Conservation (phyloP, 148 eudicot species). For the Polygonum aviculare region DNA sequence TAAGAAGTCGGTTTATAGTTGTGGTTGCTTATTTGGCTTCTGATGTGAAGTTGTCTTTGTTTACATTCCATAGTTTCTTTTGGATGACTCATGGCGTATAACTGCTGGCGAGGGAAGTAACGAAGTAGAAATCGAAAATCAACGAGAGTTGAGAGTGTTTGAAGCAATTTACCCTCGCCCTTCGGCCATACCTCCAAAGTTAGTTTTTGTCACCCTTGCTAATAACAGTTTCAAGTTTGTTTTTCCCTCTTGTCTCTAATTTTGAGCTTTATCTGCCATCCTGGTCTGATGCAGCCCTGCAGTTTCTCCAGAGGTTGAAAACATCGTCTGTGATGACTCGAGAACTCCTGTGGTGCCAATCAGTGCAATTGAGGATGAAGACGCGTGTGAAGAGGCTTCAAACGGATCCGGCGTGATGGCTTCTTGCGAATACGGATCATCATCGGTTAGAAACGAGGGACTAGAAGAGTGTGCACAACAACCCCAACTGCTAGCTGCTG, state of each 20-base stretch:
- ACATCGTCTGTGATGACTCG: constrained; percentile 25
- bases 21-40: neutral
- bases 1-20: no score
- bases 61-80: constrained; percentile 36
- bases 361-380: constrained; percentile 79
- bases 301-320: constrained; percentile 22
- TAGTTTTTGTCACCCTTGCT: constrained; percentile 10
- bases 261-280: neutral
- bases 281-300: constrained; percentile 44
- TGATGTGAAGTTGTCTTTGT: constrained; percentile 7
- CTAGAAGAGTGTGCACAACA: constrained; percentile 16
- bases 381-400: constrained; percentile 30
- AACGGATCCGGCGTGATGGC: constrained; percentile 10
- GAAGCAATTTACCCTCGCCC: constrained; percentile 83
- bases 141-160: constrained; percentile 60
- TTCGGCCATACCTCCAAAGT: constrained; percentile 76
- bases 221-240: neutral
- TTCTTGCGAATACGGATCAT: constrained; percentile 9
- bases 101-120: constrained; percentile 71
- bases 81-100: constrained; percentile 59
- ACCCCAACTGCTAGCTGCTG: constrained; percentile 23
- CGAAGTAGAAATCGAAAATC: constrained; percentile 45
- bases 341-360: constrained; percentile 40
- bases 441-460: constrained; percentile 17
- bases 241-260: neutral